A percentile compares a stretch with the other conserved stretches of the same genome.
These are phyloP conservation scores for Talaromyces verruculosus DNA, from an alignment of 2,329 filamentous ascomycete genomes.

Conservation along the genomic window DNA sequence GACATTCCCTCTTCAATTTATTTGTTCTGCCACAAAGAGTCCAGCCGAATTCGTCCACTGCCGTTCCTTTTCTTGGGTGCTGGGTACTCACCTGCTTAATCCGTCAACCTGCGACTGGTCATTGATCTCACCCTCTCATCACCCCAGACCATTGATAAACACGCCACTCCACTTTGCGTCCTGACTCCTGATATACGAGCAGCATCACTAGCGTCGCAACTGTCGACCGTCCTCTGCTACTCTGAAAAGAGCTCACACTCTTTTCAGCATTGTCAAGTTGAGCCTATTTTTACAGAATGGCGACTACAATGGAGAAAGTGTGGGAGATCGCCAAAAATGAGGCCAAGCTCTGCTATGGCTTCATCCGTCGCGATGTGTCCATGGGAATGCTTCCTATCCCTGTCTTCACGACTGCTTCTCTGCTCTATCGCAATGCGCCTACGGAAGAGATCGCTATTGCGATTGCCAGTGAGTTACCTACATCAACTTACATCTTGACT, in stretches of 20 bases:
- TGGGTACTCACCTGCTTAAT: slow-evolving; percentile 7
- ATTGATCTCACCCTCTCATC: background rate
- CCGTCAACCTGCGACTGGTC: background rate
- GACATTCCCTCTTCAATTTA: background rate
- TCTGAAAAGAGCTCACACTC: background rate
- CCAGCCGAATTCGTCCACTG: background rate
- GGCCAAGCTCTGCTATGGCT: slow-evolving; percentile 17
- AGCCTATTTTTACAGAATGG: background rate
- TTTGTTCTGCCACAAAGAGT: background rate
- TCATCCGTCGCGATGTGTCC: slow-evolving; percentile 18
- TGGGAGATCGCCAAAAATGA: slow-evolving; percentile 18
- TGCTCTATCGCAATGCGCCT: slow-evolving; percentile 19
- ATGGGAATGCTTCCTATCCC: slow-evolving; percentile 22
- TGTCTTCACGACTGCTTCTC: slow-evolving; percentile 19
- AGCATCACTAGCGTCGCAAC: background rate
- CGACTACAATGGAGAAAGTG: slow-evolving; percentile 9
- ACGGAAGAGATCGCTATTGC: slow-evolving; percentile 1
- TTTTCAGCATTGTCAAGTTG: background rate
- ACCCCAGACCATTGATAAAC: background rate
- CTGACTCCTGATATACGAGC: background rate
- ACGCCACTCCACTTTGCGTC: background rate
- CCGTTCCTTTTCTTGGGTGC: background rate
- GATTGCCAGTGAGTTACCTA: slow-evolving; percentile 13
- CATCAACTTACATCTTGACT: background rate
- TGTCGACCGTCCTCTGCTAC: background rate